Conservation (phyloP, 768 basidiomycete species). For the Leccinum subgranulosum region DNA sequence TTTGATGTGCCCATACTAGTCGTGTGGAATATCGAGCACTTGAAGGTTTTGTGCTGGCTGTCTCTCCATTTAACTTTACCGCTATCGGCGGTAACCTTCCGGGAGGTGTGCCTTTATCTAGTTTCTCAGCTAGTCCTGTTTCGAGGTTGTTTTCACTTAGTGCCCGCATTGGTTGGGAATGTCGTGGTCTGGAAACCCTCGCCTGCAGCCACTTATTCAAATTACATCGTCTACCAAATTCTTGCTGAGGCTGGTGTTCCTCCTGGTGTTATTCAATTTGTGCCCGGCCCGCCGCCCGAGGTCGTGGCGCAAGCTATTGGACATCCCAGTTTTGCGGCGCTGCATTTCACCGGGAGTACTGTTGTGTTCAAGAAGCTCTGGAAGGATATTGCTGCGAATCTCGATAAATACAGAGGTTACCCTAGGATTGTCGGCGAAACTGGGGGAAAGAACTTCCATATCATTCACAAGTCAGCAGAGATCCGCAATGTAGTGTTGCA, state of each 20-base stretch:
- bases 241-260: conserved; percentile 93
- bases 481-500: conserved; percentile 88
- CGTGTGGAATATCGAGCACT: conserved; percentile 94
- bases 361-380: conserved; percentile 92
- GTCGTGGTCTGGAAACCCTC: conserved; percentile 97
- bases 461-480: conserved; percentile 86
- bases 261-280: conserved; percentile 93
- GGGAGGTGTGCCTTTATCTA: conserved; percentile 42
- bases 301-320: conserved; percentile 82
- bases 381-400: conserved; percentile 89
- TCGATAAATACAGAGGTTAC: conserved; percentile 85
- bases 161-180: conserved; percentile 92
- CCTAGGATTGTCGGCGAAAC: conserved; percentile 98
- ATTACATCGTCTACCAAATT: conserved; percentile 89
- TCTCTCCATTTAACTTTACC: conserved; percentile 98
- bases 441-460: conserved; percentile 98
- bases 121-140: neutral
- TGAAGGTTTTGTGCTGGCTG: conserved; percentile 98
- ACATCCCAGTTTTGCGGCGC: conserved; percentile 75
- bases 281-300: conserved; percentile 83
- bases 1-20: conserved; percentile 43
- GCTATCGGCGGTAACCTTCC: conserved; percentile 97
- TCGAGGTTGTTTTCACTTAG: conserved; percentile 33
- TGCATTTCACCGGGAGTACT: conserved; percentile 97
- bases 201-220: conserved; percentile 91